Evolutionary conservation across 176 grass and related monocot species (phyloP), one percentile per base, ranked within the genome.

Genomic region (Oryza meridionalis): DNA sequence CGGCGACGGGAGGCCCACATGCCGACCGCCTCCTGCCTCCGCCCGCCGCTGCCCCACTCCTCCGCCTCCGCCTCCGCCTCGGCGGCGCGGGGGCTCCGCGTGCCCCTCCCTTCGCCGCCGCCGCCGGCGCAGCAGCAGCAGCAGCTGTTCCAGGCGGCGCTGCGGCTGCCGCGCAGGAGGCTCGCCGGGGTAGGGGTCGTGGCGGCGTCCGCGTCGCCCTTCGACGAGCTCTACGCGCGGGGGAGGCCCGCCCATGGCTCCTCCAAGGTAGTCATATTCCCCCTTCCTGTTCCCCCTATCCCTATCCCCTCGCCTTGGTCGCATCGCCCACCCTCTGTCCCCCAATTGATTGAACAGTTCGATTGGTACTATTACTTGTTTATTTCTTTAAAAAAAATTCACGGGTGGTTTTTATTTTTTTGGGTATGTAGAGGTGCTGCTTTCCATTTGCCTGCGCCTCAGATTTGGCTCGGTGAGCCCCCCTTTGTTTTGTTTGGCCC

Each of bases 191-290:
- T 78, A 72, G 76, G 84, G 26, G 76, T 92, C 32, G 72, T 50
- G 14, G 75, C 94, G 31, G 85, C 91, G 15, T 96, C 91, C 11
- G 77, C 94, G 9, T 85, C 94, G 69, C 88, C 91, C 50, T 94
- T 93, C 82, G 94, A 90, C 53, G 91, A 90, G 73, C 88, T 96
- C 53, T 70, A 92, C 70, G 89, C 89, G 50, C 88, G 81, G 25
- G 84, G 87, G 27, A 84, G 86, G 37, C 88, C 86, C 40, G 17
- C 33, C 0, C 72, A 43, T 31, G 77, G 78, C 42, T 72, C 75
- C 59, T 91, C 80, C 66, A 91, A 97, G 87, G 94, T 97, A 59
- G 22, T 66, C 65, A 40, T 37, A 31, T 31, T 31, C 29, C 35
- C 19, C 24, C 49, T 13, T 70, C 7, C 50, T 46, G 45, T 12